These are phyloP conservation scores for Termitomyces sp. DNA, from an alignment of 768 basidiomycete genomes.

Conservation along the genomic window DNA sequence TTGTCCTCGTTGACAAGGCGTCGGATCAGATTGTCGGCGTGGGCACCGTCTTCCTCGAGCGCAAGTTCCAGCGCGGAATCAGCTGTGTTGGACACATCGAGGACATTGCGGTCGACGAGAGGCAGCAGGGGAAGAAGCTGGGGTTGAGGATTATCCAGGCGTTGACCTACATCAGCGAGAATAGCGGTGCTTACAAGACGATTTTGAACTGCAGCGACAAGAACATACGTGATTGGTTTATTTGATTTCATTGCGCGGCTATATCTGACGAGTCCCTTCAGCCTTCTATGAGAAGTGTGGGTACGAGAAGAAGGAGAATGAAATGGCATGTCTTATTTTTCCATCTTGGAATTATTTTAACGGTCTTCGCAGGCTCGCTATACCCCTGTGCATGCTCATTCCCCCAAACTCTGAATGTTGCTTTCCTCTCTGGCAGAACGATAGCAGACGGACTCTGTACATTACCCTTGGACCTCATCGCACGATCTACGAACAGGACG, in stretches of 20 bases:
- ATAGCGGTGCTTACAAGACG: slow-evolving; percentile 87
- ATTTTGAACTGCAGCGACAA: slow-evolving; percentile 91
- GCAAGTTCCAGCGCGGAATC: slow-evolving; percentile 88
- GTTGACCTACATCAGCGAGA: slow-evolving; percentile 80
- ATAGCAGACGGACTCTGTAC: neutral
- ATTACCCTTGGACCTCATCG: neutral
- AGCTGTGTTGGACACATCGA: slow-evolving; percentile 94
- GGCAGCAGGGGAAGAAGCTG: slow-evolving; percentile 87
- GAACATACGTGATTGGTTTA: slow-evolving; percentile 77
- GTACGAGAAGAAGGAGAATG: slow-evolving; percentile 83
- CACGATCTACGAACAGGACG: neutral
- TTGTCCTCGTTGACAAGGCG: slow-evolving; percentile 77
- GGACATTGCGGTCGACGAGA: slow-evolving; percentile 91
- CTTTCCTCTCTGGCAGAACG: slow-evolving; percentile 3
- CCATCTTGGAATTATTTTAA: neutral
- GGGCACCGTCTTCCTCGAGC: slow-evolving; percentile 85
- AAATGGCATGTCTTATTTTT: slow-evolving; percentile 65
- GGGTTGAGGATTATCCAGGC: slow-evolving; percentile 86
- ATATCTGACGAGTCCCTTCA: slow-evolving; percentile 24
- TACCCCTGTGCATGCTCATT: slow-evolving; percentile 39
- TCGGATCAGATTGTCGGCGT: slow-evolving; percentile 80
- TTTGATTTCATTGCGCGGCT: slow-evolving; percentile 3
- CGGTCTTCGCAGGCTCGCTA: slow-evolving; percentile 50
- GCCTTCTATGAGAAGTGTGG: slow-evolving; percentile 99
- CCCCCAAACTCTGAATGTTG: slow-evolving; percentile 30